These are phyloP conservation scores for Choricystis sp. DNA, from an alignment of 139 green algal genomes.

Conservation along the genomic window DNA sequence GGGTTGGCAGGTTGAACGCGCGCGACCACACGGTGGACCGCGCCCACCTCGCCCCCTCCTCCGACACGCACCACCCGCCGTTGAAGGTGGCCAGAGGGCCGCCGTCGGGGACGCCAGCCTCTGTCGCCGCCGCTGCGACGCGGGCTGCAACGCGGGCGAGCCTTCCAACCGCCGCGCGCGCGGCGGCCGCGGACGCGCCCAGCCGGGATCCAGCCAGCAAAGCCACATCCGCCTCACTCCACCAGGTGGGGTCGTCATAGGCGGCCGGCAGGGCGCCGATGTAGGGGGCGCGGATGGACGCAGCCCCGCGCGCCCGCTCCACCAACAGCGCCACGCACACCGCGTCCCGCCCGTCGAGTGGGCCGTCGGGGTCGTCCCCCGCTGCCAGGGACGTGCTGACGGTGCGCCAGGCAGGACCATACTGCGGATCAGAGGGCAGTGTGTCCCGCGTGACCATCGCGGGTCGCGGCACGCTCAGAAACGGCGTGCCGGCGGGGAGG, in stretches of 20 bases:
- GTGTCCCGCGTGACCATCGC: slow-evolving; percentile 13
- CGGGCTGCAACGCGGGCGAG: not conserved
- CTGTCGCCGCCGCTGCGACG: not conserved
- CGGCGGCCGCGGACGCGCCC: not conserved
- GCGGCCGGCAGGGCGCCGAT: slow-evolving; percentile 18
- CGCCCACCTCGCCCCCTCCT: slow-evolving; percentile 21
- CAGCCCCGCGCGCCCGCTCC: slow-evolving; percentile 10
- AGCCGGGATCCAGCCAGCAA: slow-evolving; percentile 26
- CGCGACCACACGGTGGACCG: slow-evolving; percentile 33
- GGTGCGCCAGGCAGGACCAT: slow-evolving; percentile 5
- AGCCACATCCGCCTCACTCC: slow-evolving; percentile 7
- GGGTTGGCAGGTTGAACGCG: slow-evolving; percentile 26
- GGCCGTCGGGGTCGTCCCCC: no score
- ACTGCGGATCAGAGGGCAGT: slow-evolving; percentile 4
- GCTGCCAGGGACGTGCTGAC: no score
- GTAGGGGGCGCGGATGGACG: slow-evolving; percentile 22
- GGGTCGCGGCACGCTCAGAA: slow-evolving; percentile 12
- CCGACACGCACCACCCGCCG: slow-evolving; percentile 13
- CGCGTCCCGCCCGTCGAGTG: slow-evolving; percentile 15
- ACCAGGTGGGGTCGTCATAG: slow-evolving; percentile 33
- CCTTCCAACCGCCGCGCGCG: not conserved
- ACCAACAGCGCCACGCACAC: slow-evolving; percentile 31
- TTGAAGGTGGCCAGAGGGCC: not conserved
- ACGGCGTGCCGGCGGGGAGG: not conserved
- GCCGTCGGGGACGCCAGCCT: not conserved